Conservation (phyloP, 148 eudicot genomes). For the Rhododendron henanense region DNA sequence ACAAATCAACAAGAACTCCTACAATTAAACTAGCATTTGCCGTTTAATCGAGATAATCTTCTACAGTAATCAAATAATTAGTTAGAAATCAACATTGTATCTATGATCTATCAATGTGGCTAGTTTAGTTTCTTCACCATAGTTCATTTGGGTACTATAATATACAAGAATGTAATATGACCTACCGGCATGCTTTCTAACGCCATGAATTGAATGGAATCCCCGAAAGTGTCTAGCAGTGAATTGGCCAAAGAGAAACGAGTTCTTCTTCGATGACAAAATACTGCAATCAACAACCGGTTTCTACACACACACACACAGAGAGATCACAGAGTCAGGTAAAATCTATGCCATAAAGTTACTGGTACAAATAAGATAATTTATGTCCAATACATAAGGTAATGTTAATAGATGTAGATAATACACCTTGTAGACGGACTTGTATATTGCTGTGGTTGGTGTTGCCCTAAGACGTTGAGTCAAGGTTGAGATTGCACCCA, state of each 20-base stretch:
- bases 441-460: conserved; percentile 11
- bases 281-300: conserved; percentile 20
- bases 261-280: conserved; percentile 37
- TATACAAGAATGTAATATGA: neutral
- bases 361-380: neutral
- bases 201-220: conserved; percentile 12
- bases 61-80: neutral
- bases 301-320: conserved; percentile 19
- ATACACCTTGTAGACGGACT: conserved; percentile 37
- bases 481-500: conserved; percentile 19
- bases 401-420: neutral
- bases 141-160: neutral
- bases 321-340: neutral
- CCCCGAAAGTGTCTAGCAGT: conserved; percentile 27
- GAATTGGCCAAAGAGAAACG: conserved; percentile 52
- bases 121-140: neutral
- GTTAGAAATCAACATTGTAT: neutral
- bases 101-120: neutral
- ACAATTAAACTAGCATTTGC: neutral
- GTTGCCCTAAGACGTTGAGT: conserved; percentile 4
- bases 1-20: neutral
- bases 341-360: neutral
- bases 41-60: neutral
- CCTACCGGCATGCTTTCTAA: conserved; percentile 33
- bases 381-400: neutral